Conservation (phyloP, 768 basidiomycete species). For the Collybia sordida region DNA sequence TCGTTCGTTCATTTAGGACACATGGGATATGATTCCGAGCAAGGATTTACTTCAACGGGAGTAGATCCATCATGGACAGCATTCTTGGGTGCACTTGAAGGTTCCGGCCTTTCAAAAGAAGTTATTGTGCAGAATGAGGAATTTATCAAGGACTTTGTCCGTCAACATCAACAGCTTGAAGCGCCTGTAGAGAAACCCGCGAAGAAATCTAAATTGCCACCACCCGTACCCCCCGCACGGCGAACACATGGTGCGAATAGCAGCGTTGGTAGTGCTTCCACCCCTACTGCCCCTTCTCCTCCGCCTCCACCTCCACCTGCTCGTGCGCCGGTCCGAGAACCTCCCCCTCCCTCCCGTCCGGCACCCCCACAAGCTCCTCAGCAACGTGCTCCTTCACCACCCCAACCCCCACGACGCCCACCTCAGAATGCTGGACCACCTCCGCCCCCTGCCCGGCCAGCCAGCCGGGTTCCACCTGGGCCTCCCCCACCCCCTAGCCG, state of each 20-base stretch:
- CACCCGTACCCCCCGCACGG: slow-evolving; percentile 56
- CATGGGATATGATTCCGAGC: slow-evolving; percentile 89
- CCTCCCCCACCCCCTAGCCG: slow-evolving; percentile 19
- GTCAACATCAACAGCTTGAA: slow-evolving; percentile 43
- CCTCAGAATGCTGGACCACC: slow-evolving; percentile 15
- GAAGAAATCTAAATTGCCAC: slow-evolving; percentile 46
- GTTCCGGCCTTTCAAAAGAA: slow-evolving; percentile 63
- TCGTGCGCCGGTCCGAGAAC: slow-evolving; percentile 29
- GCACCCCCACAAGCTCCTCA: slow-evolving; percentile 36
- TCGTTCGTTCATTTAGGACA: slow-evolving; percentile 91
- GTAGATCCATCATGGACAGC: slow-evolving; percentile 90
- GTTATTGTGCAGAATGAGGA: slow-evolving; percentile 78
- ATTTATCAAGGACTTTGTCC: slow-evolving; percentile 85
- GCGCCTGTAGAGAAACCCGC: slow-evolving; percentile 37
- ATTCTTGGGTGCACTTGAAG: slow-evolving; percentile 64
- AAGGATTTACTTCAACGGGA: slow-evolving; percentile 82
- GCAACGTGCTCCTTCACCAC: slow-evolving; percentile 33
- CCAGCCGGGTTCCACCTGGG: slow-evolving; percentile 3
- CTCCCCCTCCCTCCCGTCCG: slow-evolving; percentile 28
- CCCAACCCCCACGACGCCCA: slow-evolving; percentile 16
- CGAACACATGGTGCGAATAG: slow-evolving; percentile 33
- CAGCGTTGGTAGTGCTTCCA: slow-evolving; percentile 32
- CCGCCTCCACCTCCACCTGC: slow-evolving; percentile 22
- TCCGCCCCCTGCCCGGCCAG: slow-evolving; percentile 15
- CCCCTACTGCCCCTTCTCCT: slow-evolving; percentile 32